Evolutionary conservation across 169 alveolate species (phyloP).

Genomic region (Theileria equi): DNA sequence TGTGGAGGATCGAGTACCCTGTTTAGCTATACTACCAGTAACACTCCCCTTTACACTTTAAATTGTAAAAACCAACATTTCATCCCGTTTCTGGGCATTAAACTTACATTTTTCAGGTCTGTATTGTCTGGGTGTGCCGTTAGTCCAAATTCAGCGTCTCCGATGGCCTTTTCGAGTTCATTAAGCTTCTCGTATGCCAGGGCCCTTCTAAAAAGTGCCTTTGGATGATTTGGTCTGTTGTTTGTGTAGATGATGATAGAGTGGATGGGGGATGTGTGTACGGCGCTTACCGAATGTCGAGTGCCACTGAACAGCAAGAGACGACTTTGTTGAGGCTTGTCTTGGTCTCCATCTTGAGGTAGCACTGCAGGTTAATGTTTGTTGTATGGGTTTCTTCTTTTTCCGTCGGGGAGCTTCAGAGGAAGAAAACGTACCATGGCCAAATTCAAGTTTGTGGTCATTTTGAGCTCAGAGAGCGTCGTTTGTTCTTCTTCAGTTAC

Average conservation of each 20-base stretch:
- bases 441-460: constrained; percentile 50
- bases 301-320: constrained; percentile 16
- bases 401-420: no score
- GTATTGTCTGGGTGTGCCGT: constrained; percentile 22
- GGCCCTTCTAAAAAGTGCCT: constrained; percentile 56
- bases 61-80: neutral
- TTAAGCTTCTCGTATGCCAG: constrained; percentile 60
- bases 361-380: constrained; percentile 28
- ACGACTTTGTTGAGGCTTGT: constrained; percentile 35
- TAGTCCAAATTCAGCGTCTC: constrained; percentile 32
- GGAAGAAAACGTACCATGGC: constrained; percentile 50
- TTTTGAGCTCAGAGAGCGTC: constrained; percentile 20
- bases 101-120: constrained; percentile 39
- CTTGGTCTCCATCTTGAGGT: constrained; percentile 39
- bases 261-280: neutral
- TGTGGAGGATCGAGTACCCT: no score
- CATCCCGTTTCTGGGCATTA: neutral
- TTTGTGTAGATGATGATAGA: no score
- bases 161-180: constrained; percentile 42
- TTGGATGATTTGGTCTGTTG: constrained; percentile 32
- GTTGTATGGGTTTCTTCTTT: neutral
- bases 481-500: constrained; percentile 38
- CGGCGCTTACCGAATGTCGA: neutral
- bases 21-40: neutral
- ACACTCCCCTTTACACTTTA: neutral